Evolutionary conservation across 2,329 filamentous ascomycete genomes (phyloP).

Genomic region (Talaromyces pinophilus): DNA sequence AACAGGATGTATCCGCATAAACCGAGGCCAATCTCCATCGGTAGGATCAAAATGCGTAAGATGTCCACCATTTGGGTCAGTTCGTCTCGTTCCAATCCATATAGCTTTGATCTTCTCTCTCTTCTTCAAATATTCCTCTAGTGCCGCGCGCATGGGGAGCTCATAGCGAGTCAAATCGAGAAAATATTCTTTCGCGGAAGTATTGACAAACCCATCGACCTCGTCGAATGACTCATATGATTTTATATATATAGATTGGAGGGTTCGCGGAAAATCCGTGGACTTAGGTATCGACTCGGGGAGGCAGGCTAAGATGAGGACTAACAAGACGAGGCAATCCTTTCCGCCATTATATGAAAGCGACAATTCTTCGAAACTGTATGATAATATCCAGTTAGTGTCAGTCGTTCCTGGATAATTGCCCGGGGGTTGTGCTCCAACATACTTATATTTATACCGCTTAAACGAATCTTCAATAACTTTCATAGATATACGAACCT

Average conservation of each 20-base stretch:
- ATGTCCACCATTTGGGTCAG: conserved; percentile 82
- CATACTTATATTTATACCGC: conserved; percentile 23
- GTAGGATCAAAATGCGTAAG: conserved; percentile 84
- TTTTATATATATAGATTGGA: conserved; percentile 24
- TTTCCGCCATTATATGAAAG: conserved; percentile 26
- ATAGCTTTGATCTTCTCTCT: conserved; percentile 67
- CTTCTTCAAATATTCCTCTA: conserved; percentile 25
- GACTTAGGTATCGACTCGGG: conserved; percentile 5
- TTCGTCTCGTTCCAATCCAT: conserved; percentile 83
- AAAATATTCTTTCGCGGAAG: conserved; percentile 20
- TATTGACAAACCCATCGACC: conserved; percentile 21
- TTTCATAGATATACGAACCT: conserved; percentile 20
- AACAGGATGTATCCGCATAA: conserved; percentile 91
- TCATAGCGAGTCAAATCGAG: conserved; percentile 21
- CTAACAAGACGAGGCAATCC: conserved; percentile 24
- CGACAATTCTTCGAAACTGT: conserved; percentile 23
- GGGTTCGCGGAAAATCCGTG: conserved; percentile 1
- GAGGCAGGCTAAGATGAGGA: conserved; percentile 23
- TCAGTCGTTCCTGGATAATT: neutral
- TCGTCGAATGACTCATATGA: conserved; percentile 22
- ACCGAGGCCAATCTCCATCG: conserved; percentile 84
- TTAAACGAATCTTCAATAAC: conserved; percentile 24
- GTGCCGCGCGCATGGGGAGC: conserved; percentile 21
- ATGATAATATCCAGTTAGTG: neutral
- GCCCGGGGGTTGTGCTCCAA: neutral